phyloP scores from a whole-genome alignment of 2,329 filamentous ascomycete species.

The Hypoxylon sp. region DNA sequence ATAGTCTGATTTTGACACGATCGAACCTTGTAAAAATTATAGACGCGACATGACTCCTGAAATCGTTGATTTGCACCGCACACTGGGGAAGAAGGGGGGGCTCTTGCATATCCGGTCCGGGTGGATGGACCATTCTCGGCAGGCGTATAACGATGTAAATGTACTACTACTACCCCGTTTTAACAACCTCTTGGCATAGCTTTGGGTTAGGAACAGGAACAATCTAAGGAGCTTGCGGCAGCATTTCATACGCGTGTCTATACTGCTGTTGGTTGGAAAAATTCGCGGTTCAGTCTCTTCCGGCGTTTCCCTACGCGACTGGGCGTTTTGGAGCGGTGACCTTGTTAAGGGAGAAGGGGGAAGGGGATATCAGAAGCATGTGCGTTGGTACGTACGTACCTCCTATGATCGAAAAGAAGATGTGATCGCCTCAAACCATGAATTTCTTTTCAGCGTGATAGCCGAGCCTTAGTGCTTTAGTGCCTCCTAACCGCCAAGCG shows the following conservation, averaged over 20 bases:
- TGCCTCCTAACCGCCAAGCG: not conserved
- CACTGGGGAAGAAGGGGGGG: conserved; percentile 10
- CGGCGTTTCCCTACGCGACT: conserved; percentile 12
- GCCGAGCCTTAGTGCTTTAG: not conserved
- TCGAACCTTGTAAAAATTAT: conserved; percentile 29
- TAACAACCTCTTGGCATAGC: conserved; percentile 1
- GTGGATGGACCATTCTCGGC: conserved; percentile 1
- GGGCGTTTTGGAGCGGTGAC: conserved; percentile 17
- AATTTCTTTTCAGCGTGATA: not conserved
- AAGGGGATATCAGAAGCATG: not conserved
- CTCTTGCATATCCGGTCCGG: conserved; percentile 27
- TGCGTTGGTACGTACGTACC: conserved; percentile 10
- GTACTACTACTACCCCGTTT: conserved; percentile 20
- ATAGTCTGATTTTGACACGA: conserved; percentile 10
- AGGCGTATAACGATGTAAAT: conserved; percentile 16
- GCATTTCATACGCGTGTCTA: not conserved
- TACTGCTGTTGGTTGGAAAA: conserved; percentile 8
- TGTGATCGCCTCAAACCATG: not conserved
- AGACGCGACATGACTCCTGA: conserved; percentile 31
- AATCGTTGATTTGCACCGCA: conserved; percentile 22
- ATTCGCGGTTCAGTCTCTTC: not conserved
- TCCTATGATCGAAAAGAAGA: conserved; percentile 9
- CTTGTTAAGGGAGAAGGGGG: not conserved
- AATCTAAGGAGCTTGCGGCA: not conserved
- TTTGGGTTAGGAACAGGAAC: conserved; percentile 1